Conservation (phyloP, 2,329 filamentous ascomycete genomes). For the Fusarium sp. region DNA sequence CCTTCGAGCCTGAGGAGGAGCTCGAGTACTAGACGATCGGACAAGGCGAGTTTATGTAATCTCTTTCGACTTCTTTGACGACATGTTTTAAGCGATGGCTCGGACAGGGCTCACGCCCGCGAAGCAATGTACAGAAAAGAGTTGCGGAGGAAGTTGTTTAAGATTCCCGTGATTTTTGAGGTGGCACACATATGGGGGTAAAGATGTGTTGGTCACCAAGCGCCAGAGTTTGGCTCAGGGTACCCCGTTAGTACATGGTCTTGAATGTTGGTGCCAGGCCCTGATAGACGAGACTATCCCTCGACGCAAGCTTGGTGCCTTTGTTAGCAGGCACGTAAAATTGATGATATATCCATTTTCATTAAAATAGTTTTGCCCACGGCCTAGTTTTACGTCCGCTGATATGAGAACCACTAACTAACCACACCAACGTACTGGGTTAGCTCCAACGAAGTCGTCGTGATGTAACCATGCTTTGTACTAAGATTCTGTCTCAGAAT, state of each 20-base stretch:
- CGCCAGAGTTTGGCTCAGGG: constrained; percentile 38
- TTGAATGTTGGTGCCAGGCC: constrained; percentile 40
- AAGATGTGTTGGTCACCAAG: constrained; percentile 36
- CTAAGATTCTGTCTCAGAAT: background rate
- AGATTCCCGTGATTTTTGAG: constrained; percentile 44
- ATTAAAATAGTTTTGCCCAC: background rate
- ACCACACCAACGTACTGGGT: background rate
- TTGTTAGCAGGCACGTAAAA: constrained; percentile 44
- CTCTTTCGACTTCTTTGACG: constrained; percentile 36
- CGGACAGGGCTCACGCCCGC: constrained; percentile 16
- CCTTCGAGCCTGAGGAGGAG: constrained; percentile 69
- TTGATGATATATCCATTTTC: constrained; percentile 46
- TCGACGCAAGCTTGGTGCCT: constrained; percentile 30
- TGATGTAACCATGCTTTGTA: background rate
- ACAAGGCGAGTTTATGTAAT: constrained; percentile 25
- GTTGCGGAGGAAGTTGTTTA: constrained; percentile 40
- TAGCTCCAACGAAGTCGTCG: background rate
- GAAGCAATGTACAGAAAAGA: constrained; percentile 35
- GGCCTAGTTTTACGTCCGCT: background rate
- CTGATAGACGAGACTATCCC: constrained; percentile 45
- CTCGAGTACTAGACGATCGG: constrained; percentile 76
- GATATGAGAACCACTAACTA: background rate
- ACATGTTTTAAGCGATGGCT: constrained; percentile 28
- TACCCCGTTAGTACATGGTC: constrained; percentile 39
- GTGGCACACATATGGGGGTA: constrained; percentile 33